phyloP scores from a whole-genome alignment of 306 rosid genomes.

The Gleditsia sinensis region DNA sequence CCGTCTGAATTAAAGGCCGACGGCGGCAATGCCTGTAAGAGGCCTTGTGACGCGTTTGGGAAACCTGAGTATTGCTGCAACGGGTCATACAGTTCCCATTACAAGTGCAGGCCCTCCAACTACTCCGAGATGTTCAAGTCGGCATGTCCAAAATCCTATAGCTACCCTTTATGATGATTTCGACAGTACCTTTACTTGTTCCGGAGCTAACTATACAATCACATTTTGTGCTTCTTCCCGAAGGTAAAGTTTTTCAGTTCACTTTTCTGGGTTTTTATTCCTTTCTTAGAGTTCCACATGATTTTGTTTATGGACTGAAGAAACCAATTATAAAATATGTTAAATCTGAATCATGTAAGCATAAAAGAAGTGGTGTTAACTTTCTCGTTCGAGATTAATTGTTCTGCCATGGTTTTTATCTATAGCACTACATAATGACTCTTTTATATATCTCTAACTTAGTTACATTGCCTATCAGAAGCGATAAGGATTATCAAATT shows the following conservation, averaged over 20 bases:
- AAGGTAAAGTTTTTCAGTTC: slow-evolving; percentile 41
- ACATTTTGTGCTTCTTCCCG: slow-evolving; percentile 69
- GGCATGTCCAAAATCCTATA: slow-evolving; percentile 79
- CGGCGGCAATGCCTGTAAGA: slow-evolving; percentile 73
- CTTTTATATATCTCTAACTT: too few relatives aligned
- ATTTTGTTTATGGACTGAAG: too few relatives aligned
- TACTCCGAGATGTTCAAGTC: slow-evolving; percentile 77
- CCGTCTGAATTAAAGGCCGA: slow-evolving; percentile 66
- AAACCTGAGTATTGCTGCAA: slow-evolving; percentile 75
- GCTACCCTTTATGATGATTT: slow-evolving; percentile 88
- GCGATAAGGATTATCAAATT: too few relatives aligned
- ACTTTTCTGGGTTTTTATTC: neutral
- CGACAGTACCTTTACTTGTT: slow-evolving; percentile 74
- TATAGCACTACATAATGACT: too few relatives aligned
- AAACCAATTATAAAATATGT: too few relatives aligned
- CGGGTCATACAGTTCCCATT: slow-evolving; percentile 60
- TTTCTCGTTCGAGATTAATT: too few relatives aligned
- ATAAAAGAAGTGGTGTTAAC: too few relatives aligned
- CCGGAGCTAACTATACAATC: slow-evolving; percentile 64
- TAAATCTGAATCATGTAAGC: too few relatives aligned
- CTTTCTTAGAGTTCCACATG: too few relatives aligned
- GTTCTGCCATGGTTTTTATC: too few relatives aligned
- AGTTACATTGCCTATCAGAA: too few relatives aligned
- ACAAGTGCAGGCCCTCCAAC: slow-evolving; percentile 60
- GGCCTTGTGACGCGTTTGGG: slow-evolving; percentile 85